These are phyloP conservation scores for Pseudonitzschia multistriata DNA, from an alignment of 108 stramenopile genomes.

Conservation along the genomic window DNA sequence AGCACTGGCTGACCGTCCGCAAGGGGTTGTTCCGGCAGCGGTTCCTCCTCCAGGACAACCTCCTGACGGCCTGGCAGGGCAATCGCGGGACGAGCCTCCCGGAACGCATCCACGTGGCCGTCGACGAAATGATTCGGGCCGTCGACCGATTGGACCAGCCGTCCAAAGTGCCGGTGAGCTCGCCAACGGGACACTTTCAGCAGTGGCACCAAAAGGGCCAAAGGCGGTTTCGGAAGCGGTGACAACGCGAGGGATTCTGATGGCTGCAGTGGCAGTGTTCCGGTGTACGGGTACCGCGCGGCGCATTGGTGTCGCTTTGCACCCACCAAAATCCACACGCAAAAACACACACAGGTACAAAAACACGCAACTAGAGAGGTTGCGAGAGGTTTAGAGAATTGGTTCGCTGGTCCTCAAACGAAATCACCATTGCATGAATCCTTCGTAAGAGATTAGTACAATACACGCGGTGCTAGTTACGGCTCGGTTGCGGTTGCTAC, in stretches of 20 bases:
- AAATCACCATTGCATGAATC: too few relatives aligned
- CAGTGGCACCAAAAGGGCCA: conserved; percentile 12
- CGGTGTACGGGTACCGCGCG: too few relatives aligned
- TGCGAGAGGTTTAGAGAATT: too few relatives aligned
- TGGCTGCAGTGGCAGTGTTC: too few relatives aligned
- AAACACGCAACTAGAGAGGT: too few relatives aligned
- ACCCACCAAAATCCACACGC: too few relatives aligned
- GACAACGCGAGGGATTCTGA: not conserved
- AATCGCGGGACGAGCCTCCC: conserved; percentile 39
- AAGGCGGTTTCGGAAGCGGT: not conserved
- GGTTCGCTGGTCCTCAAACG: too few relatives aligned
- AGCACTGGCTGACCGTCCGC: conserved; percentile 61
- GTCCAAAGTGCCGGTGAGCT: conserved; percentile 57
- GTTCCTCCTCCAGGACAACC: conserved; percentile 80
- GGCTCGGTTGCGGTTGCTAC: too few relatives aligned
- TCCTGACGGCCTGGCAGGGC: conserved; percentile 66
- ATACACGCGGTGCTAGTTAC: too few relatives aligned
- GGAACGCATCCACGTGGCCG: conserved; percentile 58
- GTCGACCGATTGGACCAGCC: conserved; percentile 34
- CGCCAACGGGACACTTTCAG: conserved; percentile 49
- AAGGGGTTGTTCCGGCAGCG: conserved; percentile 25
- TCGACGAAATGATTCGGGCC: conserved; percentile 66
- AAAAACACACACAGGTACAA: too few relatives aligned
- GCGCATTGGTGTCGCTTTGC: too few relatives aligned
- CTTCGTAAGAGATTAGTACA: too few relatives aligned